These are phyloP conservation scores for Tolypocladium nubicola DNA, from an alignment of 2,329 filamentous ascomycete genomes.

Conservation along the genomic window DNA sequence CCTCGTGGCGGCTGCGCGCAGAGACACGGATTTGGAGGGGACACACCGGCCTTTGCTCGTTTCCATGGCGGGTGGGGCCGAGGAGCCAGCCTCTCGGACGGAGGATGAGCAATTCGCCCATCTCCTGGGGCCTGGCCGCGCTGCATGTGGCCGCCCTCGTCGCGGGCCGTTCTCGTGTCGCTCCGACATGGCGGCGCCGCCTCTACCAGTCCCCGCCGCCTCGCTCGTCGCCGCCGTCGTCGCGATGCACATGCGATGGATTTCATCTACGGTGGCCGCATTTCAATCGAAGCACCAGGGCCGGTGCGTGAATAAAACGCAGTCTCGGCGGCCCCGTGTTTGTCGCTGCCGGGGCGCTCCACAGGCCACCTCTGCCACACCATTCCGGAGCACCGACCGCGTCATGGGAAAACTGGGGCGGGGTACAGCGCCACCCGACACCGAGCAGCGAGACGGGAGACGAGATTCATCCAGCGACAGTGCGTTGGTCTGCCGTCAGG, in stretches of 20 bases:
- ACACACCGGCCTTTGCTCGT: background rate
- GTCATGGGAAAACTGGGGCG: background rate
- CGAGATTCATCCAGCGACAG: background rate
- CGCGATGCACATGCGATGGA: too few relatives aligned
- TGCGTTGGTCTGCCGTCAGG: background rate
- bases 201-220: background rate
- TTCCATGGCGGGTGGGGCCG: slow-evolving; percentile 1
- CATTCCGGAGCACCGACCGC: background rate
- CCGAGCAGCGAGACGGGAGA: background rate
- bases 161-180: background rate
- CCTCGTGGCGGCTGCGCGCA: background rate
- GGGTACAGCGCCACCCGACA: background rate
- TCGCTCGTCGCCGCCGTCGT: background rate
- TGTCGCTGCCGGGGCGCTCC: background rate
- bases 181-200: background rate
- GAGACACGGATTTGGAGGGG: background rate
- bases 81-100: background rate
- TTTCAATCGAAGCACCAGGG: background rate
- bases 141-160: background rate
- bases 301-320: background rate
- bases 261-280: background rate
- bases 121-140: background rate
- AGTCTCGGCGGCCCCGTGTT: background rate
- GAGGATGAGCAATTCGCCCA: background rate
- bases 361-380: background rate